Conservation (phyloP, 2,329 filamentous ascomycete genomes). For the Pseudogymnoascus sp. region DNA sequence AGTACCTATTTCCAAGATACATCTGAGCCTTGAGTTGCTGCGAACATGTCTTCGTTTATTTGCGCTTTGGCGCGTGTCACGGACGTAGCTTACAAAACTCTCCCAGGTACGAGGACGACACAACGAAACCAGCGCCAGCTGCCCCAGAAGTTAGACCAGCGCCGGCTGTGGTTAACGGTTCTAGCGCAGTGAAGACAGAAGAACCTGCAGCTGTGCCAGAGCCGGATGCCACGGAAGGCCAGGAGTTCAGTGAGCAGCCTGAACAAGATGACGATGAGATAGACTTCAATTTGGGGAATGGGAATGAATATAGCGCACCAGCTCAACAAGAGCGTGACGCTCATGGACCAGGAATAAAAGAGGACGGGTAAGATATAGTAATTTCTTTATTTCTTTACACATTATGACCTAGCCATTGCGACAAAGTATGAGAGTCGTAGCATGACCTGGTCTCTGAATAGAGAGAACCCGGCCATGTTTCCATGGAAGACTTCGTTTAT, state of each 20-base stretch:
- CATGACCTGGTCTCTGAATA: neutral
- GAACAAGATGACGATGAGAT: slow-evolving; percentile 50
- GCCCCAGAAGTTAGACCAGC: slow-evolving; percentile 22
- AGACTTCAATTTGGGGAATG: slow-evolving; percentile 46
- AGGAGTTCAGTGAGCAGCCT: slow-evolving; percentile 36
- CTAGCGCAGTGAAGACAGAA: slow-evolving; percentile 23
- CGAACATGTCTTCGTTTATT: neutral
- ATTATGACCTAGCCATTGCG: slow-evolving; percentile 9
- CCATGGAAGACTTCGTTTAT: neutral
- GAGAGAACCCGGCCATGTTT: neutral
- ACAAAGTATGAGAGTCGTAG: neutral
- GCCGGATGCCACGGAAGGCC: slow-evolving; percentile 25
- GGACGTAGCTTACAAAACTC: slow-evolving; percentile 13
- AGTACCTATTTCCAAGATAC: slow-evolving; percentile 32
- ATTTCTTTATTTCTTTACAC: slow-evolving; percentile 19
- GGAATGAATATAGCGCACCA: slow-evolving; percentile 26
- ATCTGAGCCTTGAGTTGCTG: neutral
- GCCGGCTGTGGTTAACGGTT: slow-evolving; percentile 23
- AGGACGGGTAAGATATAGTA: slow-evolving; percentile 71
- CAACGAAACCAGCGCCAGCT: slow-evolving; percentile 34
- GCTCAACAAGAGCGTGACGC: slow-evolving; percentile 25
- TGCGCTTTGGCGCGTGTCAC: neutral
- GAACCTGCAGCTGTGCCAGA: slow-evolving; percentile 18
- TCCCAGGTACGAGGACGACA: slow-evolving; percentile 53
- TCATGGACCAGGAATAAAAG: slow-evolving; percentile 65